Conservation (phyloP, 306 rosid genomes). For the Crotalaria pallida region DNA sequence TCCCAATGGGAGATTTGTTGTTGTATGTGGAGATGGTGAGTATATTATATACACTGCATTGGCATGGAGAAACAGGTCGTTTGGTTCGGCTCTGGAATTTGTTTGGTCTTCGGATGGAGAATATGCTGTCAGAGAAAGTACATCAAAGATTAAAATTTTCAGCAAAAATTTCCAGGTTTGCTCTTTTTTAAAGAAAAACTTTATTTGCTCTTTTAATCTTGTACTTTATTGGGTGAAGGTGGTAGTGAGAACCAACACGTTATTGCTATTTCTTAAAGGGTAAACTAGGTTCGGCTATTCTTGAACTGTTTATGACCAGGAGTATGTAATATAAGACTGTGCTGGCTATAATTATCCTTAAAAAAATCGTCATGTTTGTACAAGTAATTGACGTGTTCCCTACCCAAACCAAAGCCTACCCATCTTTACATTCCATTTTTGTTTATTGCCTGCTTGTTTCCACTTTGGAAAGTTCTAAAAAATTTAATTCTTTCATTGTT, state of each 20-base stretch:
- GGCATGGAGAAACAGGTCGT: slow-evolving; percentile 97
- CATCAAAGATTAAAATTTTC: slow-evolving; percentile 86
- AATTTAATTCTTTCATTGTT: not conserved
- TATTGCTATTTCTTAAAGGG: not conserved
- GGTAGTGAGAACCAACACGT: not conserved
- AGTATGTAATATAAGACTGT: not conserved
- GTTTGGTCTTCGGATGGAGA: slow-evolving; percentile 99
- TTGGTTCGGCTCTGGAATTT: slow-evolving; percentile 91
- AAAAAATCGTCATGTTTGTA: slow-evolving; percentile 5
- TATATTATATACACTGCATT: slow-evolving; percentile 90
- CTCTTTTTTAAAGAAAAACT: not conserved
- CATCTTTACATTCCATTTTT: not conserved
- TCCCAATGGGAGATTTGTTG: slow-evolving; percentile 97
- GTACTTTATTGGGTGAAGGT: not conserved
- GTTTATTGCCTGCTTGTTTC: slow-evolving; percentile 8
- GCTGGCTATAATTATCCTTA: slow-evolving; percentile 16
- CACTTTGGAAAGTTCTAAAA: not conserved
- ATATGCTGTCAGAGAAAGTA: slow-evolving; percentile 91
- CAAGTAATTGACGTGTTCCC: not conserved
- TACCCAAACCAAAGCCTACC: not conserved
- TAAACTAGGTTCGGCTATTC: not conserved
- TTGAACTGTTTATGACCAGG: not conserved
- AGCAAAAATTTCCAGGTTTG: slow-evolving; percentile 90
- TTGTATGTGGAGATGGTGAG: slow-evolving; percentile 98
- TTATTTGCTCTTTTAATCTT: not conserved